Percentiles rank a stretch among this genome's conserved stretches.
Conservation (phyloP, 306 rosid species). For the Albizia julibrissin region DNA sequence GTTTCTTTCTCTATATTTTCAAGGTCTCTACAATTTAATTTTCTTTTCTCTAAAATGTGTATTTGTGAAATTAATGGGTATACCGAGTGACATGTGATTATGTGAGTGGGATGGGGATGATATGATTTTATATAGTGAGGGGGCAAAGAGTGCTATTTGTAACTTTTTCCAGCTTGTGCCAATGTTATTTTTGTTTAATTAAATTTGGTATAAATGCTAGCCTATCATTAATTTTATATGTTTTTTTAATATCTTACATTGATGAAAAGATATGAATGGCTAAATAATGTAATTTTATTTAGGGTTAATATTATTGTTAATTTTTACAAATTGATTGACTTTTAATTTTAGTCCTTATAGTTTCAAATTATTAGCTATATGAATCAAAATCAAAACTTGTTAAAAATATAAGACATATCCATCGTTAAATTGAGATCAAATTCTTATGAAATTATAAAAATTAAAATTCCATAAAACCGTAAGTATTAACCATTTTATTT, state of each 20-base stretch:
- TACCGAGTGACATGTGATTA: slow-evolving; percentile 47
- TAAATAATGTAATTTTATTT: background rate
- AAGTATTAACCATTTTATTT: too few relatives aligned
- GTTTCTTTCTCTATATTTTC: background rate
- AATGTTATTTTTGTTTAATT: slow-evolving; percentile 55
- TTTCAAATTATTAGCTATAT: too few relatives aligned
- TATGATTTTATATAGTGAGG: background rate
- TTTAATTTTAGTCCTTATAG: too few relatives aligned
- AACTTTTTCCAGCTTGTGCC: slow-evolving; percentile 42
- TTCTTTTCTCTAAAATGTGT: slow-evolving; percentile 1
- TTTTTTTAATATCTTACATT: too few relatives aligned
- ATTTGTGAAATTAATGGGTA: slow-evolving; percentile 42
- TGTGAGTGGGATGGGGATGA: slow-evolving; percentile 33
- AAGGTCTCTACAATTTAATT: background rate
- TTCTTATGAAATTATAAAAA: too few relatives aligned
- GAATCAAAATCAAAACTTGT: too few relatives aligned
- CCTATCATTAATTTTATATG: background rate
- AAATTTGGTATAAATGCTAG: slow-evolving; percentile 55
- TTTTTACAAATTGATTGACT: too few relatives aligned
- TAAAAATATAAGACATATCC: too few relatives aligned
- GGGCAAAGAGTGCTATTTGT: slow-evolving; percentile 40
- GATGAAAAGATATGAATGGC: background rate
- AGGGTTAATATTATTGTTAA: too few relatives aligned
- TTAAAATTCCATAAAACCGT: too few relatives aligned
- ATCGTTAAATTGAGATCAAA: too few relatives aligned